A percentile compares a stretch with the other conserved stretches of the same genome.
Evolutionary conservation across 164 flowering plant species (phyloP).

Genomic region (Nymphaea colorata): DNA sequence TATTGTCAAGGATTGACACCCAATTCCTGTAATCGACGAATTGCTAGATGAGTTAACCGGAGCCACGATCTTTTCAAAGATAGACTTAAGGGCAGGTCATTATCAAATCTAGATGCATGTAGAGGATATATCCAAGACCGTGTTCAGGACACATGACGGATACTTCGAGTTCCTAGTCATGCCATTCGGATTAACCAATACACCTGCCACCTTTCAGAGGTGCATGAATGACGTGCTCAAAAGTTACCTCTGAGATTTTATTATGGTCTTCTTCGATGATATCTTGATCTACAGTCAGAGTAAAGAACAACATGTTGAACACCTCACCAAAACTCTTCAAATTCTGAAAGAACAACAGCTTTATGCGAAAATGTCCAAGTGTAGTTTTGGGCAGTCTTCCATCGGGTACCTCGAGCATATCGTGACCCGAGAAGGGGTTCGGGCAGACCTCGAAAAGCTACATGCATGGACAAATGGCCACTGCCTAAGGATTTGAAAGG

Average conservation of each 20-base stretch:
- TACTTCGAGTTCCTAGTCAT: conserved; percentile 1
- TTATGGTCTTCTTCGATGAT: conserved; percentile 3
- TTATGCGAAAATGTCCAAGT: not conserved
- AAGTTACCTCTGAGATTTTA: not conserved
- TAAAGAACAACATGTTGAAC: not conserved
- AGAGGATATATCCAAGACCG: not conserved
- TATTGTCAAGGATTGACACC: not conserved
- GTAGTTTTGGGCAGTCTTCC: no score
- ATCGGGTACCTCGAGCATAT: not conserved
- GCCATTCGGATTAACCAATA: not conserved
- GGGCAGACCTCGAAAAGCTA: not conserved
- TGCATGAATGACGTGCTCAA: not conserved
- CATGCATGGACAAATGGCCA: not conserved
- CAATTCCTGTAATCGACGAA: not conserved
- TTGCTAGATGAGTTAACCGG: not conserved
- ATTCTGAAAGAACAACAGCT: not conserved
- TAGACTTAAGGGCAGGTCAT: not conserved
- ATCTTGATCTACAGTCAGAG: conserved; percentile 1
- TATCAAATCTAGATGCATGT: not conserved
- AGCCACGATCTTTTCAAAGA: not conserved
- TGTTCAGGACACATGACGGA: not conserved
- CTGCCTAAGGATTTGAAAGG: not conserved
- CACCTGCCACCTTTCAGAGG: no score
- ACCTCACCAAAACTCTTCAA: not conserved
- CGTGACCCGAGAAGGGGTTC: not conserved